Evolutionary conservation across 1,139 yeast genomes (phyloP).

Genomic region (Hemisphaericaspora xylanilytica): DNA sequence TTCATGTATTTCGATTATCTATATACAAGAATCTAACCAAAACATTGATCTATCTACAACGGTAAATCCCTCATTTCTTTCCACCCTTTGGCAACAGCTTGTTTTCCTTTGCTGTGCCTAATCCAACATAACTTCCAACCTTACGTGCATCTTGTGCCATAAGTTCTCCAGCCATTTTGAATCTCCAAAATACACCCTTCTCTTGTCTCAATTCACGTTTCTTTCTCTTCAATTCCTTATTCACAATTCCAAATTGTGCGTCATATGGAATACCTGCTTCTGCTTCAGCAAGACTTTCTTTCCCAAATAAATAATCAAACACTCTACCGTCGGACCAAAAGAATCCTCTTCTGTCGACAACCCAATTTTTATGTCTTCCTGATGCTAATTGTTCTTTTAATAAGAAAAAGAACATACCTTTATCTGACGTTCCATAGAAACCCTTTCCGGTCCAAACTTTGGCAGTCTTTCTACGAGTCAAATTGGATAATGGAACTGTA

Average conservation of each 20-base stretch:
- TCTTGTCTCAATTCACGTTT: constrained; percentile 36
- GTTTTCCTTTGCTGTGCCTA: constrained; percentile 2
- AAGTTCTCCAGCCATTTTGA: constrained; percentile 38
- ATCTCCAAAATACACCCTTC: constrained; percentile 42
- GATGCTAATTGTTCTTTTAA: constrained; percentile 49
- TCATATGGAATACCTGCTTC: constrained; percentile 76
- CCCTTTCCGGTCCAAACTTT: constrained; percentile 85
- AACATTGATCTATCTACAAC: constrained; percentile 6
- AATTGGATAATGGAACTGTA: constrained; percentile 57
- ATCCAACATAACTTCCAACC: constrained; percentile 21
- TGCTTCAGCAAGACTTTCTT: constrained; percentile 71
- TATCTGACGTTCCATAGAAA: constrained; percentile 79
- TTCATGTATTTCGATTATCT: background rate
- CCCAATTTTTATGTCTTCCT: constrained; percentile 57
- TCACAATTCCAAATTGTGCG: constrained; percentile 44
- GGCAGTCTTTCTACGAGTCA: constrained; percentile 58
- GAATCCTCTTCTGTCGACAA: constrained; percentile 78
- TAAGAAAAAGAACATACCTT: constrained; percentile 70
- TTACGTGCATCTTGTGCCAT: constrained; percentile 29
- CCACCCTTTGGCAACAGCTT: constrained; percentile 8
- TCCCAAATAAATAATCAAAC: constrained; percentile 75
- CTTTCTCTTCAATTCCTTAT: constrained; percentile 39
- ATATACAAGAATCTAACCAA: background rate
- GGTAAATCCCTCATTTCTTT: background rate
- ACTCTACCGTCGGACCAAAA: constrained; percentile 93